A percentile compares a stretch with the other conserved stretches of the same genome.
Evolutionary conservation across 2,329 filamentous ascomycete species (phyloP).

Genomic region (Monosporascus sp.): DNA sequence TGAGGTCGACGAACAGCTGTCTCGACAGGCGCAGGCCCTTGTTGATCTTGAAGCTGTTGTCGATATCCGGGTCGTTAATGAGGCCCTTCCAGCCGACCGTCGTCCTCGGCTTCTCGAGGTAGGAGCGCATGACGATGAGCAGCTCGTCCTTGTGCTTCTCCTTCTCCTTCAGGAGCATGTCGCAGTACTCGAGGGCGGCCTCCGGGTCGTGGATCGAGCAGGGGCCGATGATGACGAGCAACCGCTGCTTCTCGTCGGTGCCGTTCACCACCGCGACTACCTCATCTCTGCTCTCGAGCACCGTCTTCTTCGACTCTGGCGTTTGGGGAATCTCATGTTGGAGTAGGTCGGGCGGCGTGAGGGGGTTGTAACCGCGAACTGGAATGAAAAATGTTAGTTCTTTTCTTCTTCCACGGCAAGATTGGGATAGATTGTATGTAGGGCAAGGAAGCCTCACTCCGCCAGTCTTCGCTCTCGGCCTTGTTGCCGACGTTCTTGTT

Average conservation of each 20-base stretch:
- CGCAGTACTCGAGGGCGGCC: constrained; percentile 89
- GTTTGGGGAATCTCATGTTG: constrained; percentile 81
- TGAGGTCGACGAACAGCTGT: constrained; percentile 90
- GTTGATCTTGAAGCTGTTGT: constrained; percentile 98
- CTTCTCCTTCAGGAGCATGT: constrained; percentile 72
- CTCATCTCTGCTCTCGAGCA: constrained; percentile 57
- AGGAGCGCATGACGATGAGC: constrained; percentile 93
- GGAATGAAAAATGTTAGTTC: background rate
- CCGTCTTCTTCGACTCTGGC: constrained; percentile 51
- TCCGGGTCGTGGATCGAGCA: constrained; percentile 96
- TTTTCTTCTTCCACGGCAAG: background rate
- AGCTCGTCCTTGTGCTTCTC: constrained; percentile 86
- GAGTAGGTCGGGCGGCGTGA: constrained; percentile 89
- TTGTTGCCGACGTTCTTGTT: constrained; percentile 76
- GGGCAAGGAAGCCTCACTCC: constrained; percentile 50
- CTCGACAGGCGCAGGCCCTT: constrained; percentile 84
- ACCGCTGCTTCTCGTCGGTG: constrained; percentile 52
- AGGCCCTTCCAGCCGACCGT: constrained; percentile 98
- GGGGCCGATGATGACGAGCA: constrained; percentile 78
- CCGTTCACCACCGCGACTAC: constrained; percentile 64
- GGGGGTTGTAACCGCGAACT: constrained; percentile 87
- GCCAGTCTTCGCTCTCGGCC: constrained; percentile 70
- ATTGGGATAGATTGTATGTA: no score
- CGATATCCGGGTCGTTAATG: constrained; percentile 97
- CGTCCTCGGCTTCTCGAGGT: constrained; percentile 96